Evolutionary conservation across 2,329 filamentous ascomycete species (phyloP).

Genomic region (Chrysoporthe cubensis): DNA sequence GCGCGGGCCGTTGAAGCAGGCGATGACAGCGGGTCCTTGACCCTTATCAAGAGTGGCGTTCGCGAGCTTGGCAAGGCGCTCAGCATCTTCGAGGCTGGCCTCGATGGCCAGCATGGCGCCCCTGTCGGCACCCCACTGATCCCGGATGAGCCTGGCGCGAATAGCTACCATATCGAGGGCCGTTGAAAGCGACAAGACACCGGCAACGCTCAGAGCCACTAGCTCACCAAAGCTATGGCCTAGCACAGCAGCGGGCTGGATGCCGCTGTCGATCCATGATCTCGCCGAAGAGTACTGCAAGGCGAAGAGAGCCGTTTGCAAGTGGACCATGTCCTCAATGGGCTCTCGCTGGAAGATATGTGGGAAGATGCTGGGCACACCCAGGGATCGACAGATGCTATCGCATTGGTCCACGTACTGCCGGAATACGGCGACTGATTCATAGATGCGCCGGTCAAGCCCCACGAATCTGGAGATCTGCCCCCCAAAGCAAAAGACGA

Average conservation of each 20-base stretch:
- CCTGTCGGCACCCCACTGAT: slow-evolving; percentile 41
- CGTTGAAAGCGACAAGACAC: slow-evolving; percentile 37
- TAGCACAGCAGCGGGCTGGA: slow-evolving; percentile 36
- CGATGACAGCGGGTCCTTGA: slow-evolving; percentile 38
- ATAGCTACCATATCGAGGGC: slow-evolving; percentile 36
- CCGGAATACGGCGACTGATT: slow-evolving; percentile 32
- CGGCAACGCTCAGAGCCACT: slow-evolving; percentile 43
- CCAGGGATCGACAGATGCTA: slow-evolving; percentile 22
- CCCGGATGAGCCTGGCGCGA: slow-evolving; percentile 38
- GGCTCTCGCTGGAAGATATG: slow-evolving; percentile 37
- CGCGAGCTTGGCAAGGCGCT: background rate
- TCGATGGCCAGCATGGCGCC: slow-evolving; percentile 46
- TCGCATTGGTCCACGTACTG: slow-evolving; percentile 34
- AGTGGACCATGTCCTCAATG: slow-evolving; percentile 17
- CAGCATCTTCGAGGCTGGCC: background rate
- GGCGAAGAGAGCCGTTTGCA: slow-evolving; percentile 47
- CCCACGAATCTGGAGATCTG: slow-evolving; percentile 38
- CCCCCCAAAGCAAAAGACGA: slow-evolving; percentile 23
- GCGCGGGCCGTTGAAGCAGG: slow-evolving; percentile 51
- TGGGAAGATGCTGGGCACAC: slow-evolving; percentile 37
- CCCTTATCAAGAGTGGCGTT: background rate
- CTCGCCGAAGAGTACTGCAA: slow-evolving; percentile 43
- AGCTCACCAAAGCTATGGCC: slow-evolving; percentile 50
- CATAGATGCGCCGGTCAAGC: slow-evolving; percentile 38
- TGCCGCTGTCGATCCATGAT: slow-evolving; percentile 40